Conservation (phyloP, 306 rosid species). For the Hylodesmum podocarpum region DNA sequence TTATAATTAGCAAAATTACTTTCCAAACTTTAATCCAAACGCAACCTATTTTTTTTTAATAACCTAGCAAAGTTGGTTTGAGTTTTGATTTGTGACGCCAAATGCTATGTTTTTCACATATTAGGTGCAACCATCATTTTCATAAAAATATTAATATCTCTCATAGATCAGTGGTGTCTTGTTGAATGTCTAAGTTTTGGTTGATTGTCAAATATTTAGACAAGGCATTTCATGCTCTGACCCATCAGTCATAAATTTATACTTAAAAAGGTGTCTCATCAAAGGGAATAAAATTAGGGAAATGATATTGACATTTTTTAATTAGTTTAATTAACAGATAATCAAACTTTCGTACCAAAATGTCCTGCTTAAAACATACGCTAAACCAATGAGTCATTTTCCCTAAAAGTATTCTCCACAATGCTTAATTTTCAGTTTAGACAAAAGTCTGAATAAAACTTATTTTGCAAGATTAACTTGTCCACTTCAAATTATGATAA, state of each 20-base stretch:
- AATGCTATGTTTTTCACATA: neutral
- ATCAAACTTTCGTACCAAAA: neutral
- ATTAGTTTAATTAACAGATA: neutral
- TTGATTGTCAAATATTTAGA: neutral
- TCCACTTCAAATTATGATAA: neutral
- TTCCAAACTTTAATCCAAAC: too few relatives aligned
- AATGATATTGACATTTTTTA: neutral
- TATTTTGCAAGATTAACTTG: neutral
- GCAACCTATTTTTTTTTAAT: neutral
- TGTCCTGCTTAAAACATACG: neutral
- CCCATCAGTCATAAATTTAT: neutral
- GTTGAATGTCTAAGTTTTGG: neutral
- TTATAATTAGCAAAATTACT: too few relatives aligned
- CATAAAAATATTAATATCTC: neutral
- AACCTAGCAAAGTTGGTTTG: neutral
- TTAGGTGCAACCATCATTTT: neutral
- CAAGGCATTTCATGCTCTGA: neutral
- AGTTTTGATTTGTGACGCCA: neutral
- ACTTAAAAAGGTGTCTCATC: neutral
- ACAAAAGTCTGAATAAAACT: neutral
- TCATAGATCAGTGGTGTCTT: neutral
- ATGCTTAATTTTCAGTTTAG: neutral
- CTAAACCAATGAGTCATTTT: neutral
- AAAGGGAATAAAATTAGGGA: neutral
- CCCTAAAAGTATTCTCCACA: neutral